Base-by-base conservation (phyloP, 371 early-diverging fungal genomes). In the Quaeritorhiza haematococci region DNA sequence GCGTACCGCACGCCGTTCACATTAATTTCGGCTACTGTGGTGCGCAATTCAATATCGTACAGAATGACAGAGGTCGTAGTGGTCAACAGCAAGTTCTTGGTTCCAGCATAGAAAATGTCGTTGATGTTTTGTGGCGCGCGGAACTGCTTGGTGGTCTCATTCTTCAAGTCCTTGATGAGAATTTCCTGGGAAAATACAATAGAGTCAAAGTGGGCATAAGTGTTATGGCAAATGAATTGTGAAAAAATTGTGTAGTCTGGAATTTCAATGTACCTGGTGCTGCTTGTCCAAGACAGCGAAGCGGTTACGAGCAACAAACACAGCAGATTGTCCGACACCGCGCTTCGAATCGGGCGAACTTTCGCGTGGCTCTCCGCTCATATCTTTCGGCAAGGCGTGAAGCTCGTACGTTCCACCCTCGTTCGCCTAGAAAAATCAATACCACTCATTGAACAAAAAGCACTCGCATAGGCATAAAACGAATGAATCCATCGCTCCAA, bases 271-370 rank as follows among this genome's bases (percentile, higher is more conserved):
- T 42, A 69, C 68, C 57, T 60, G 90, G 46, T 73, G 80, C 19
- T 74, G 68, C 63, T 88, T 89, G 68, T 95, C 93, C 52, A 96
- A 78, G 3, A 93, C 93, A 21, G 93, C 96, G 78, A 93, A 94
- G 17, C 95, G 86, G 66, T 94, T 96, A 58, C 96, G 89, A 19
- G 93, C 92, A 58, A 93, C 90, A 75, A 92, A 97, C 35, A 95
- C 79, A 30, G 93, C 94, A 24, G 90, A 79, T 28, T 83, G 75
- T 0, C 93, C 96, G 0, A 74, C 54, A 1, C 91, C 93, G 42
- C 88, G 84, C 68, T 87, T 88, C 17, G 80, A 70, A 29, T 64
- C 73, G 1, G 51, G 44, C 1, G 82, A 63, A 0, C 79, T 76
- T 54, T 87, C 86, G 13, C 83, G 79, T 0, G 78, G 56, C 21